Evolutionary conservation across 2,329 filamentous ascomycete genomes (phyloP).

Genomic region (Colletotrichum liriopes): DNA sequence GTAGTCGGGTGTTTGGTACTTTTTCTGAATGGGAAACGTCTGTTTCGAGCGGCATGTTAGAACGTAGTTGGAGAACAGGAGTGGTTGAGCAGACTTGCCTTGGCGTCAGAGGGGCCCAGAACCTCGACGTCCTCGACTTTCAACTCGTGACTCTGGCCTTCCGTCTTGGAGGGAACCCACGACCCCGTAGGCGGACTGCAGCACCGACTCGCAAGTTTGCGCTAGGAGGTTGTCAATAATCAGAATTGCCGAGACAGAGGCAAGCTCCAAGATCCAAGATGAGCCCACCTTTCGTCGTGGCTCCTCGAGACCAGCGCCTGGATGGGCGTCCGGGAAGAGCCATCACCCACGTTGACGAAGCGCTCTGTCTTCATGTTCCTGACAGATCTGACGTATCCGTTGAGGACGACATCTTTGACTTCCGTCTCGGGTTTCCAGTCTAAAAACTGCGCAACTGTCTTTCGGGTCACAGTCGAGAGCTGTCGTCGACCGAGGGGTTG

Average conservation of each 20-base stretch:
- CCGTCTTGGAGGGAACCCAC: constrained; percentile 81
- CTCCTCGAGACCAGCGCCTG: constrained; percentile 84
- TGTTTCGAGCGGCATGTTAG: constrained; percentile 55
- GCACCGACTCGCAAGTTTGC: constrained; percentile 79
- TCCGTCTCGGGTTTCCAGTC: constrained; percentile 63
- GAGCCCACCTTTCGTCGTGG: constrained; percentile 79
- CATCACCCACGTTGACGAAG: constrained; percentile 90
- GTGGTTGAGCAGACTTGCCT: constrained; percentile 68
- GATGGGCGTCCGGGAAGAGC: constrained; percentile 83
- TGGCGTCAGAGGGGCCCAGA: constrained; percentile 83
- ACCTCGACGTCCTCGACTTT: constrained; percentile 79
- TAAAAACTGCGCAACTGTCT: constrained; percentile 70
- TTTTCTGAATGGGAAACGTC: constrained; percentile 96
- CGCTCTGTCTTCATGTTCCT: constrained; percentile 87
- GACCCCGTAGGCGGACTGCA: constrained; percentile 84
- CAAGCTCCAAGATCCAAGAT: constrained; percentile 40
- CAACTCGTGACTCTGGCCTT: constrained; percentile 84
- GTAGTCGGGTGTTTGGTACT: constrained; percentile 92
- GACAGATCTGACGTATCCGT: constrained; percentile 88
- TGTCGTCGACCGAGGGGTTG: constrained; percentile 41
- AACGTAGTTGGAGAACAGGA: constrained; percentile 31
- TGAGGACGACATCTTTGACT: constrained; percentile 71
- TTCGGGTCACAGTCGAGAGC: constrained; percentile 57
- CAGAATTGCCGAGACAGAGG: constrained; percentile 45
- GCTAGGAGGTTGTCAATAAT: constrained; percentile 64